These are phyloP conservation scores for Claviceps digitariae DNA, from an alignment of 2,329 filamentous ascomycete species.

Conservation along the genomic window DNA sequence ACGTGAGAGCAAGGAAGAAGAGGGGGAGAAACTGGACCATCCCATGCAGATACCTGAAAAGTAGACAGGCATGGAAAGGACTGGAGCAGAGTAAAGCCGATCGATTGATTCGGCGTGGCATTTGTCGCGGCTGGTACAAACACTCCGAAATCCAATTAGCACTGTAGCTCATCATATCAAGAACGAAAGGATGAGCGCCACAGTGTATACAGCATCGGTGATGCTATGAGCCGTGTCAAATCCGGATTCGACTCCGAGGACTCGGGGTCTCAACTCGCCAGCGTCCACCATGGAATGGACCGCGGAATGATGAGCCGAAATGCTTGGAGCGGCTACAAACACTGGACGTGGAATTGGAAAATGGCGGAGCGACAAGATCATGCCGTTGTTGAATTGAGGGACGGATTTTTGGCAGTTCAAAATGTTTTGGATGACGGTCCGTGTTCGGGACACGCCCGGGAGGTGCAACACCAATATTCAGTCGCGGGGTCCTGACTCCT, in stretches of 20 bases:
- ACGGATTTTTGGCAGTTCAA: neutral
- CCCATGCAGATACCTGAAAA: neutral
- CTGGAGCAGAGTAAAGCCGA: neutral
- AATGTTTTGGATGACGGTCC: neutral
- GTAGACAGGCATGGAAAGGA: neutral
- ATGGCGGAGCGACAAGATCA: neutral
- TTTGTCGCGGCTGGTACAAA: neutral
- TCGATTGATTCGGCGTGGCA: neutral
- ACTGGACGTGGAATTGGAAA: neutral
- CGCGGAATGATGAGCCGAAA: neutral
- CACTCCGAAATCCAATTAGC: neutral
- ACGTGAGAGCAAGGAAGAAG: too few species aligned
- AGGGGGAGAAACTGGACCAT: neutral
- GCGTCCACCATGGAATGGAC: neutral
- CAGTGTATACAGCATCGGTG: neutral
- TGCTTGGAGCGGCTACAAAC: neutral
- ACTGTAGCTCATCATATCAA: neutral
- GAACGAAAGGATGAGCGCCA: neutral
- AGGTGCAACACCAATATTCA: neutral
- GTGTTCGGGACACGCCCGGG: slow-evolving; percentile 1
- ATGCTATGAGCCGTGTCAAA: neutral
- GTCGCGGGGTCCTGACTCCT: neutral
- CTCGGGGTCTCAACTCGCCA: neutral
- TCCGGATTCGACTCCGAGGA: neutral
- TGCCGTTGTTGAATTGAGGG: neutral